Base-by-base conservation (phyloP, 805 yeast genomes). In the Jamesozyma gamospora region DNA sequence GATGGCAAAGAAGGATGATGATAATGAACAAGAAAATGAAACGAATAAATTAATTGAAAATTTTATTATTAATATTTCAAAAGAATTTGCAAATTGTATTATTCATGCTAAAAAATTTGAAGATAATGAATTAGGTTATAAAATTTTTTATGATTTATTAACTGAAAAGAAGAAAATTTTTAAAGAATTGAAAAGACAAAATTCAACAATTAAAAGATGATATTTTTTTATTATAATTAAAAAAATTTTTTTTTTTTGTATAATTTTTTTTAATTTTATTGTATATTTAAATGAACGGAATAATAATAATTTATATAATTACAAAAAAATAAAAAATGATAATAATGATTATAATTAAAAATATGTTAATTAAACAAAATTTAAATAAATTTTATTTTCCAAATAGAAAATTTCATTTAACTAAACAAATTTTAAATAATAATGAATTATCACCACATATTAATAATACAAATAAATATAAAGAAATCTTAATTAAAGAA, bases 401-500 rank as follows among this genome's bases (percentile, higher is more conserved):
- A 6, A 31, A 17, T 4, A 48, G 51, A 25, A 18, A 27, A 4
- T 38, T 50, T 28, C 50, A 46, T 32, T 24, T 25, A 10, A 35
- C 39, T 14, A 9, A 32, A 15, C 12, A 29, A 28, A 3, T 31
- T 1, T 28, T 31, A 2, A 28, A 45, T 16, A 46, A 50, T 19
- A 42, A 50, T 25, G 60, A 54, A 35, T n/a, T n/a, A n/a, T 47
- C 62, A 2, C 53, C 49, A 40, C 73, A 78, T 51, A 80, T 85
- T 48, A 44, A 42, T 14, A 88, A 87, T 57, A 85, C 96, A 29
- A 79, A 80, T 50, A 70, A 71, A 54, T 82, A 83, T 51, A 82
- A 80, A 9, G 73, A 75, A 49, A 70, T 77, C 36, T 70, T 87
- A 17, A 47, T 53, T 21, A 74, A 79, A 47, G 67, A 69, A 25